Percentiles rank a stretch among this genome's conserved stretches.
phyloP scores from a whole-genome alignment of 352 stramenopile genomes.

The Thraustochytrium sp. region DNA sequence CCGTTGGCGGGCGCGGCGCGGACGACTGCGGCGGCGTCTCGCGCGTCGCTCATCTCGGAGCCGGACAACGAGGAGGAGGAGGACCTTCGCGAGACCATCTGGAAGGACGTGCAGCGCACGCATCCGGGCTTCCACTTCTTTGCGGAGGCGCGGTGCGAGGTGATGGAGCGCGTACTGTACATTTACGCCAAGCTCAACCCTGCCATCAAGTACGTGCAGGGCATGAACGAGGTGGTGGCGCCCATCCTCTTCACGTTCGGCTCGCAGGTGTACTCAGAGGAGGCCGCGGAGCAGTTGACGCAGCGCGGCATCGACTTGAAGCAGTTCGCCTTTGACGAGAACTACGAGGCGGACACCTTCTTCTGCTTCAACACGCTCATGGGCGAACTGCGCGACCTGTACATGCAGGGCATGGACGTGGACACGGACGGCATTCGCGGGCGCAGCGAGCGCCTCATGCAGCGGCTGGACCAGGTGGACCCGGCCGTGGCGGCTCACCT shows the following conservation, averaged over 20 bases:
- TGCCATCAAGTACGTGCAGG: slow-evolving; percentile 71
- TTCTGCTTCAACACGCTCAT: slow-evolving; percentile 68
- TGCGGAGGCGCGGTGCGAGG: slow-evolving; percentile 55
- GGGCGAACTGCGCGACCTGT: slow-evolving; percentile 66
- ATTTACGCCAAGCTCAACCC: slow-evolving; percentile 72
- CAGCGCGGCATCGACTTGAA: neutral
- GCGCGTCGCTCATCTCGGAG: neutral
- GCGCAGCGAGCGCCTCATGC: slow-evolving; percentile 16
- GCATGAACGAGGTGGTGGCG: slow-evolving; percentile 76
- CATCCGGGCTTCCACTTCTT: slow-evolving; percentile 68
- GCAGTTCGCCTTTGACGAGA: slow-evolving; percentile 3
- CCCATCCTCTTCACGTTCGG: slow-evolving; percentile 68
- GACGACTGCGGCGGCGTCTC: neutral
- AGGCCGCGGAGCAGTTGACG: slow-evolving; percentile 50
- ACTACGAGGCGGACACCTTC: slow-evolving; percentile 66
- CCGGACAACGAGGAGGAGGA: slow-evolving; percentile 14
- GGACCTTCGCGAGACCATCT: slow-evolving; percentile 65
- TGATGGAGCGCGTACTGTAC: slow-evolving; percentile 67
- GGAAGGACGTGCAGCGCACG: slow-evolving; percentile 69
- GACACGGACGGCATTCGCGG: slow-evolving; percentile 32
- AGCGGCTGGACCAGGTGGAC: slow-evolving; percentile 53
- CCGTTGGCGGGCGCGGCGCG: too few species aligned
- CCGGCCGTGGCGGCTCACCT: slow-evolving; percentile 58
- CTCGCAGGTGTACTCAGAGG: slow-evolving; percentile 51
- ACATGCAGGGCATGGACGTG: slow-evolving; percentile 53